Conservation (phyloP, 768 basidiomycete species). For the Boletus reticulatus region DNA sequence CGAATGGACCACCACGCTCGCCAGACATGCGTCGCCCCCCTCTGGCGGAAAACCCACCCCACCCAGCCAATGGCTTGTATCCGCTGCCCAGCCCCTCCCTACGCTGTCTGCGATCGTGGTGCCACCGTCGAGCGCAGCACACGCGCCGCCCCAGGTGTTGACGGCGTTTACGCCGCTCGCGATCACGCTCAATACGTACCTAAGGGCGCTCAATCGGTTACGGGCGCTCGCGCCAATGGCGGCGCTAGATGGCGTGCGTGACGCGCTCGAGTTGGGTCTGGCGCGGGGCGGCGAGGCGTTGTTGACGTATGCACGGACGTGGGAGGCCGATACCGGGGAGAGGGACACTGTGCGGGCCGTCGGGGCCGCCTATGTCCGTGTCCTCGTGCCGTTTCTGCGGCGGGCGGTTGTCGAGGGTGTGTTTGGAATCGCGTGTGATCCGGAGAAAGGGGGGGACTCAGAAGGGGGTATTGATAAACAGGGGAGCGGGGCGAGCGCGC, state of each 20-base stretch:
- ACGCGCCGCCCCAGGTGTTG: conserved; percentile 70
- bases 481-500: not conserved
- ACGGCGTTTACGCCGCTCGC: conserved; percentile 78
- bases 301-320: conserved; percentile 42
- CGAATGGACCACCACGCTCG: conserved; percentile 35
- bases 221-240: conserved; percentile 74
- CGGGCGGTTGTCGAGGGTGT: conserved; percentile 74
- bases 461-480: not conserved
- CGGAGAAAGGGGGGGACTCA: not conserved
- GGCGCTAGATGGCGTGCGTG: conserved; percentile 48
- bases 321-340: conserved; percentile 34
- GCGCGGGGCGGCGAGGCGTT: conserved; percentile 45
- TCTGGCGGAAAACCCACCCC: conserved; percentile 16
- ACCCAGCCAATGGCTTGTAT: conserved; percentile 55
- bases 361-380: conserved; percentile 55
- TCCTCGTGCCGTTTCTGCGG: conserved; percentile 69
- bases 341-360: conserved; percentile 43
- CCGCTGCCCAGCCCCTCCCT: conserved; percentile 33
- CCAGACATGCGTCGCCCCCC: conserved; percentile 14
- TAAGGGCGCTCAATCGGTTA: conserved; percentile 74
- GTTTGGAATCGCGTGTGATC: conserved; percentile 44
- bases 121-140: conserved; percentile 37
- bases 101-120: conserved; percentile 21
- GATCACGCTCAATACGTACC: conserved; percentile 64
- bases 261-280: conserved; percentile 52